Percentiles rank a stretch among this genome's conserved stretches.
These are phyloP conservation scores for Caryopteris hybrid DNA, from an alignment of 305 asterid genomes.

Conservation along the genomic window DNA sequence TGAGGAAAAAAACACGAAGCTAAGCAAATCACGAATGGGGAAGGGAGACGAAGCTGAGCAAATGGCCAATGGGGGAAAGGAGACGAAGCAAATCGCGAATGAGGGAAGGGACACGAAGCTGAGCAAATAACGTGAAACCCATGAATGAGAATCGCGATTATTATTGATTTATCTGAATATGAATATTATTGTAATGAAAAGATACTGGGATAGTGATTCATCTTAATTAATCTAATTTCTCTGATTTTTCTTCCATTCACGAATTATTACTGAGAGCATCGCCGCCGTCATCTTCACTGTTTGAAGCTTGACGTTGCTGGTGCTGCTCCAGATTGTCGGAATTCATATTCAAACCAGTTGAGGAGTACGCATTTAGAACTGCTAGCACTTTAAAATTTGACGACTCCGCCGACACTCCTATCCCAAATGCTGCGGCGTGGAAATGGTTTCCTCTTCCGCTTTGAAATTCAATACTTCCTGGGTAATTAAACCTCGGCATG, in stretches of 20 bases:
- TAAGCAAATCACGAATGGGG: too few species aligned
- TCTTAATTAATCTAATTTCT: neutral
- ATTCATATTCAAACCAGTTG: constrained; percentile 50
- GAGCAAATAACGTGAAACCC: too few species aligned
- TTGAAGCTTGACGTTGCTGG: constrained; percentile 38
- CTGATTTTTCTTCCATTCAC: neutral
- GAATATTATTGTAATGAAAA: neutral
- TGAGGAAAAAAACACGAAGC: too few species aligned
- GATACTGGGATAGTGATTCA: neutral
- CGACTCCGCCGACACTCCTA: constrained; percentile 53
- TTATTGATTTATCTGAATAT: too few species aligned
- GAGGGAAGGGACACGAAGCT: too few species aligned
- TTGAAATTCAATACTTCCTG: constrained; percentile 37
- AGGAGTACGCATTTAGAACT: constrained; percentile 55
- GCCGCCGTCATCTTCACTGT: constrained; percentile 59
- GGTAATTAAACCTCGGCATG: constrained; percentile 59
- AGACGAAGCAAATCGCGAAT: too few species aligned
- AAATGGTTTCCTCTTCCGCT: constrained; percentile 35
- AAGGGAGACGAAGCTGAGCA: too few species aligned
- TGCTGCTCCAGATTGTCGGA: constrained; percentile 49
- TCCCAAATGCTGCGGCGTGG: constrained; percentile 54
- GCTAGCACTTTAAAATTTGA: constrained; percentile 68
- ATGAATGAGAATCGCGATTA: too few species aligned
- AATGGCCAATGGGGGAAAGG: too few species aligned
- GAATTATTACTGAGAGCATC: constrained; percentile 40